Conservation (phyloP, 2,329 filamentous ascomycete species). For the Fusarium protoensiforme region DNA sequence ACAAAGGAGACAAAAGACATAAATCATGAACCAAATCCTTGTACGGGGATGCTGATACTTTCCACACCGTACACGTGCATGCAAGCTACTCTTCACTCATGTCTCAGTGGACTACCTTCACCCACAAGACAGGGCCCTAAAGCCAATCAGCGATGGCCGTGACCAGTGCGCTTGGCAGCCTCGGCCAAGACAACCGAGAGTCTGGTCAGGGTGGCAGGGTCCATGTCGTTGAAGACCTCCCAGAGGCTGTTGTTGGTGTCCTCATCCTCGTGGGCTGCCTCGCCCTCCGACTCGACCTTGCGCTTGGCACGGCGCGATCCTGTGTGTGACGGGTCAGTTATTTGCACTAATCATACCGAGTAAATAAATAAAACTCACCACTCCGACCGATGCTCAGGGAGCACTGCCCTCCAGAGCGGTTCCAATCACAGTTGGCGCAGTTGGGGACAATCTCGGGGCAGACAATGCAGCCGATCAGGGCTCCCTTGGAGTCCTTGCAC, state of each 20-base stretch:
- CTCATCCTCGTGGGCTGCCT: background rate
- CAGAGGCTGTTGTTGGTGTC: background rate
- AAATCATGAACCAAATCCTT: background rate
- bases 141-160: background rate
- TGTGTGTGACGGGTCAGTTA: background rate
- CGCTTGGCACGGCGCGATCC: background rate
- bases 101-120: background rate
- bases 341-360: too few relatives aligned
- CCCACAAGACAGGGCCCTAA: background rate
- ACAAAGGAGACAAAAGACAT: background rate
- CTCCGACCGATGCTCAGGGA: background rate
- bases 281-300: background rate
- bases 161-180: background rate
- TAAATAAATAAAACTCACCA: background rate
- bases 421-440: conserved; percentile 3
- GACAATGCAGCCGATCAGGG: background rate
- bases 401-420: background rate
- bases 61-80: background rate
- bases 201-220: background rate
- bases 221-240: background rate
- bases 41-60: background rate
- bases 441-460: background rate
- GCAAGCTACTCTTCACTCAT: background rate
- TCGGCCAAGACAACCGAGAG: background rate
- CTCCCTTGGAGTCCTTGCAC: background rate